Conservation (phyloP, 2,329 filamentous ascomycete species). For the Macroventuria anomochaeta region DNA sequence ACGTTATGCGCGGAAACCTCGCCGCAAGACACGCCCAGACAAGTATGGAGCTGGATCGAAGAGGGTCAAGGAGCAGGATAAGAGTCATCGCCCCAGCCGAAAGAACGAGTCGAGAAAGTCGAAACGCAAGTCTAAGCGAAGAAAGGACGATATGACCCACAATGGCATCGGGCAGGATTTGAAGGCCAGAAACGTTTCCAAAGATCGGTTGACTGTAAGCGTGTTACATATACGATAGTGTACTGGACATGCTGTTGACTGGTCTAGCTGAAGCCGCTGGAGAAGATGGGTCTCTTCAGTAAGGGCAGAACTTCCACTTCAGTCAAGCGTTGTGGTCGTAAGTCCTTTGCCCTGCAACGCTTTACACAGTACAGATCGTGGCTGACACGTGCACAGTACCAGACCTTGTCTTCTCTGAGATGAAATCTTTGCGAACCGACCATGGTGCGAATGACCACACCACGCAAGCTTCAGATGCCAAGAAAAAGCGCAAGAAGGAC, state of each 20-base stretch:
- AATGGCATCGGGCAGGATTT: constrained; percentile 52
- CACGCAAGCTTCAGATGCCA: constrained; percentile 27
- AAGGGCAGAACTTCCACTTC: constrained; percentile 57
- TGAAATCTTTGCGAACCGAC: constrained; percentile 56
- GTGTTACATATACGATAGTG: constrained; percentile 16
- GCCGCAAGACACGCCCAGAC: constrained; percentile 56
- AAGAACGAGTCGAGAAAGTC: constrained; percentile 41
- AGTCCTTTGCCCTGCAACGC: constrained; percentile 23
- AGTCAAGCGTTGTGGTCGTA: constrained; percentile 53
- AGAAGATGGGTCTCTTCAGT: constrained; percentile 55
- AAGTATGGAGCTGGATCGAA: constrained; percentile 51
- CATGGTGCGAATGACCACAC: constrained; percentile 34
- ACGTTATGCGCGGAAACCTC: constrained; percentile 52
- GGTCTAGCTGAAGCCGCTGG: constrained; percentile 52
- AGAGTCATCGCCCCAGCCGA: constrained; percentile 22
- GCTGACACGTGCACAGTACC: constrained; percentile 51
- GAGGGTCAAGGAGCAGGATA: constrained; percentile 34
- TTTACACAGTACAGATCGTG: constrained; percentile 19
- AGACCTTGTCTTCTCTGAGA: constrained; percentile 60
- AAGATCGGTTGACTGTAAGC: constrained; percentile 56
- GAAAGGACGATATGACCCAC: constrained; percentile 45
- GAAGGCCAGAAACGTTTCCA: constrained; percentile 53
- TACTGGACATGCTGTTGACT: constrained; percentile 33
- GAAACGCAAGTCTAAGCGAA: constrained; percentile 47
- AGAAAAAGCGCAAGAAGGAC: constrained; percentile 44